Percentiles rank a stretch among this genome's conserved stretches.
phyloP scores from a whole-genome alignment of 129 eudicot genomes.

The Solidago caesia region DNA sequence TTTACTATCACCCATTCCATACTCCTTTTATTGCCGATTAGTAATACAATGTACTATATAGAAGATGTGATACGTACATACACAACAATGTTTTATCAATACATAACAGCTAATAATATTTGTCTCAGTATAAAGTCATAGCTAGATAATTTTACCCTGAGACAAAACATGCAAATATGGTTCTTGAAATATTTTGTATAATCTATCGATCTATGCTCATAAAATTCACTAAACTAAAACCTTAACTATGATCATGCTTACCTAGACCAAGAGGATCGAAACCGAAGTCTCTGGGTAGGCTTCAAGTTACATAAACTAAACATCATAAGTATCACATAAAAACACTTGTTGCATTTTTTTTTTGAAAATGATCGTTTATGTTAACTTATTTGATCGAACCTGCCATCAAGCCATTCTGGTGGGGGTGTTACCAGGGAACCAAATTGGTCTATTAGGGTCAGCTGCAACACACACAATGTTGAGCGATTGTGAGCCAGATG shows the following conservation, averaged over 20 bases:
- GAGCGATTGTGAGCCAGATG: conserved; percentile 36
- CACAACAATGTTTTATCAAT: no score
- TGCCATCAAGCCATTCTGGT: conserved; percentile 98
- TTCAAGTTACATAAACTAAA: background rate
- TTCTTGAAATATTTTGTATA: no score
- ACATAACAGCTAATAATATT: no score
- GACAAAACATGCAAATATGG: no score
- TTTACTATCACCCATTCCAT: no score
- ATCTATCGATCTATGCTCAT: background rate
- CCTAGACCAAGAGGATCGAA: background rate
- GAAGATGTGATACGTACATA: no score
- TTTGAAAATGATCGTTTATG: no score
- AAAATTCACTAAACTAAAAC: no score
- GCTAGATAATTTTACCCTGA: no score
- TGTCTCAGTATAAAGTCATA: no score
- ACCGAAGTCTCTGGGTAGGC: background rate
- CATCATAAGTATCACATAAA: background rate
- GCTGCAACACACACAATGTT: conserved; percentile 62
- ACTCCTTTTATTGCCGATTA: no score
- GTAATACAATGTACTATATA: no score
- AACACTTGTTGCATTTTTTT: background rate
- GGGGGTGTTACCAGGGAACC: conserved; percentile 99
- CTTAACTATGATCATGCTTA: background rate
- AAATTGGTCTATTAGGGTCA: conserved; percentile 89
- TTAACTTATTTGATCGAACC: conserved; percentile 32